Evolutionary conservation across 805 yeast genomes (phyloP).

Genomic region (Candida ulmi): DNA sequence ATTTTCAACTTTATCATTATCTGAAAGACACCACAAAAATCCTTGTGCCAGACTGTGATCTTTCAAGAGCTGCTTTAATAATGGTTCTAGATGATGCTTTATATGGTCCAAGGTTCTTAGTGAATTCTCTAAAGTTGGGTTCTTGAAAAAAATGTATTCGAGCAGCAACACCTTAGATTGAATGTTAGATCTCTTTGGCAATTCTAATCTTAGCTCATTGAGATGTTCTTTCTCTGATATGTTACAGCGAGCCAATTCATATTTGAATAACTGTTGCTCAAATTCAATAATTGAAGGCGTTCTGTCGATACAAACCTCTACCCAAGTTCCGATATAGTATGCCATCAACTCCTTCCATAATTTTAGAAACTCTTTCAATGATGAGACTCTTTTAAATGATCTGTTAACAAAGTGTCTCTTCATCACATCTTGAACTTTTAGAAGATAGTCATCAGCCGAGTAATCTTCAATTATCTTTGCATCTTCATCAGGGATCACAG

Average conservation of each 20-base stretch:
- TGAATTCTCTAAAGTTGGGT: neutral
- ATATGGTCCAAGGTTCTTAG: neutral
- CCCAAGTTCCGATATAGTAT: constrained; percentile 1
- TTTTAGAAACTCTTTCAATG: too few species aligned
- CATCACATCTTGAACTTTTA: neutral
- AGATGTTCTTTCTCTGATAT: neutral
- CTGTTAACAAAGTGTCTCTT: neutral
- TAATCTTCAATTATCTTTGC: neutral
- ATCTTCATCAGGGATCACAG: too few species aligned
- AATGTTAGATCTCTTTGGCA: neutral
- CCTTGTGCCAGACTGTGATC: neutral
- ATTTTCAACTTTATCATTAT: neutral
- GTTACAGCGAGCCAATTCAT: neutral
- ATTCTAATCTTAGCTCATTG: neutral
- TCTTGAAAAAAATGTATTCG: neutral
- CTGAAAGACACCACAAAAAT: neutral
- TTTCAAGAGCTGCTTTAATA: neutral
- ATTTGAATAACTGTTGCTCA: constrained; percentile 3
- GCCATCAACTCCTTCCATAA: constrained; percentile 6
- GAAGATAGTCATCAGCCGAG: neutral
- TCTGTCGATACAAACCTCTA: neutral
- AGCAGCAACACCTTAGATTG: neutral
- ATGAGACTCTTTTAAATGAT: too few species aligned
- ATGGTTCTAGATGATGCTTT: neutral
- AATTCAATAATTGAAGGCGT: constrained; percentile 1